Evolutionary conservation across 495 filamentous ascomycete genomes (phyloP).

Genomic region (Chaetomium tenue): DNA sequence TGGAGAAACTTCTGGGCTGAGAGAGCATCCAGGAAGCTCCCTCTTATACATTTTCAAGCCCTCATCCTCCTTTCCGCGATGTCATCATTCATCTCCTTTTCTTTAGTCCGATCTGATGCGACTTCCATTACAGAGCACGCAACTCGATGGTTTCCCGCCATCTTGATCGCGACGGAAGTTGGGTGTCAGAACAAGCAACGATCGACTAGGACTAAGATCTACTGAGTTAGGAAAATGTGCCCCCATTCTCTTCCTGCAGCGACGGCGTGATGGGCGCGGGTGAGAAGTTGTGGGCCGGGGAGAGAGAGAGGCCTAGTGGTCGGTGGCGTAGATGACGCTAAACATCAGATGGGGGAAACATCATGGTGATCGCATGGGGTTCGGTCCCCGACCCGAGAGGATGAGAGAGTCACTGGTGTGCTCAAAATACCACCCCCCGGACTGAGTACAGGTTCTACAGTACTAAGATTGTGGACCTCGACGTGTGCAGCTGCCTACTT

Average conservation of each 20-base stretch:
- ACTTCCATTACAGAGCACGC: conserved; percentile 9
- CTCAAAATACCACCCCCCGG: no score
- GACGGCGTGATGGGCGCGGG: neutral
- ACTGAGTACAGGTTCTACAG: no score
- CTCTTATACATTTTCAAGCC: neutral
- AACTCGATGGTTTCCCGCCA: neutral
- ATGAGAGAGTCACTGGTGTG: neutral
- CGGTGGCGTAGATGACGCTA: conserved; percentile 4
- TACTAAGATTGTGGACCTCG: no score
- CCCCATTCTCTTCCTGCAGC: neutral
- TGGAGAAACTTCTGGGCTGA: conserved; percentile 3
- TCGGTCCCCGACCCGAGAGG: neutral
- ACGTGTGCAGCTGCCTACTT: no score
- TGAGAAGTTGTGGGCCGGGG: neutral
- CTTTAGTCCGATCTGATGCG: neutral
- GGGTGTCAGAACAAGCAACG: neutral
- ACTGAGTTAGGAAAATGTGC: neutral
- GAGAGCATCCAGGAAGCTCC: neutral
- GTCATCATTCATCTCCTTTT: neutral
- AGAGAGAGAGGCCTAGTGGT: neutral
- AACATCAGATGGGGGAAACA: neutral
- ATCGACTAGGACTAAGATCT: conserved; percentile 1
- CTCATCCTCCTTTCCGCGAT: neutral
- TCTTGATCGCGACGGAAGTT: neutral
- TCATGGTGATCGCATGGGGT: neutral